Conservation (phyloP, 306 rosid species). For the Trifolium fragiferum region DNA sequence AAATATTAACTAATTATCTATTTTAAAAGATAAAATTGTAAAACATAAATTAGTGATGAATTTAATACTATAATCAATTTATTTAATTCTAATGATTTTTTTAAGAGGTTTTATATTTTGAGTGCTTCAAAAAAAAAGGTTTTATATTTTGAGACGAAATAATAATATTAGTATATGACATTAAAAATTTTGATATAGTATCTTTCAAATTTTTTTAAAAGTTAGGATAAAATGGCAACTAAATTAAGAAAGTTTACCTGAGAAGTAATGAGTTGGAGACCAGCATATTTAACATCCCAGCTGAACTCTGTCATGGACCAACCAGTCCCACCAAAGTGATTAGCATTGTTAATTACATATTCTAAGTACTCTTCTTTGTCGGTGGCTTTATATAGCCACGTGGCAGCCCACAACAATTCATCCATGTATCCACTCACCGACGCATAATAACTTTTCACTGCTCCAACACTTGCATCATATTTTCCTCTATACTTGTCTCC, state of each 20-base stretch:
- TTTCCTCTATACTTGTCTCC: slow-evolving; percentile 88
- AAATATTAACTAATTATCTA: no score
- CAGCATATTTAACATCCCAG: slow-evolving; percentile 98
- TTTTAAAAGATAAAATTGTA: no score
- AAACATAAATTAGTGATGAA: no score
- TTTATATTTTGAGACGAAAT: no score
- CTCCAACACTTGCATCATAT: slow-evolving; percentile 79
- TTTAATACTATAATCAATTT: no score
- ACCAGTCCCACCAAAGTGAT: slow-evolving; percentile 81
- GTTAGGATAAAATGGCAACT: neutral
- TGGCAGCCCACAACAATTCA: slow-evolving; percentile 93
- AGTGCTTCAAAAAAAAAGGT: no score
- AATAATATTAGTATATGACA: no score
- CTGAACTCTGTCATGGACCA: slow-evolving; percentile 98
- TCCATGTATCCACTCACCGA: slow-evolving; percentile 99
- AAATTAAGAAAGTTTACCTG: slow-evolving; percentile 9
- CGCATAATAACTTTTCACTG: slow-evolving; percentile 91
- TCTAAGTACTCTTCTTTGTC: slow-evolving; percentile 69
- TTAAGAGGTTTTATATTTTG: no score
- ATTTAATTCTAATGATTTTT: no score
- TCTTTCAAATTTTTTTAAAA: neutral
- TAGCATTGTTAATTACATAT: slow-evolving; percentile 67
- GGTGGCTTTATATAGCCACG: slow-evolving; percentile 98
- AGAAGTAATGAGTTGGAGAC: slow-evolving; percentile 80
- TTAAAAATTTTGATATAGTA: neutral